These are phyloP conservation scores for Coccinonectria pachysandricola DNA, from an alignment of 2,329 filamentous ascomycete species.

Conservation along the genomic window DNA sequence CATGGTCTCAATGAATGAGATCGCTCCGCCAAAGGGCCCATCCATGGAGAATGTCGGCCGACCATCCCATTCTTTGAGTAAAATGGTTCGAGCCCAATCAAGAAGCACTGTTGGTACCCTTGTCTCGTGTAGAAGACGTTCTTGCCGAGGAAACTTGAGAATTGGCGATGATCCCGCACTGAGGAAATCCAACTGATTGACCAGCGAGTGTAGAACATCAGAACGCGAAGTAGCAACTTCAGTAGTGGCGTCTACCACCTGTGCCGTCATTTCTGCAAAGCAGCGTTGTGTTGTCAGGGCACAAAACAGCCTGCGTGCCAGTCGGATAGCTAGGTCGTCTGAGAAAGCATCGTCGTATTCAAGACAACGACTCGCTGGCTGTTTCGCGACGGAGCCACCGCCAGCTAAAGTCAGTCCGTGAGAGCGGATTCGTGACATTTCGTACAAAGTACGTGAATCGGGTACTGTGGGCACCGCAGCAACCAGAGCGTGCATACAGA, in stretches of 20 bases:
- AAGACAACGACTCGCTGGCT: conserved; percentile 41
- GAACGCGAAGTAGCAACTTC: conserved; percentile 21
- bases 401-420: conserved; percentile 40
- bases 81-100: conserved; percentile 64
- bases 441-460: conserved; percentile 39
- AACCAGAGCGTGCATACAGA: conserved; percentile 53
- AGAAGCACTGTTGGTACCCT: conserved; percentile 47
- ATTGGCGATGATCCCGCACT: conserved; percentile 33
- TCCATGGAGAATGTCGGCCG: conserved; percentile 58
- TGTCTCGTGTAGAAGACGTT: conserved; percentile 46
- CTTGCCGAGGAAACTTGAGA: conserved; percentile 38
- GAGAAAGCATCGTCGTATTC: conserved; percentile 55
- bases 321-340: conserved; percentile 46
- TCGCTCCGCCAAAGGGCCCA: conserved; percentile 63
- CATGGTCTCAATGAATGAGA: conserved; percentile 62
- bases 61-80: conserved; percentile 75
- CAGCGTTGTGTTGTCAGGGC: conserved; percentile 43
- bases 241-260: conserved; percentile 25
- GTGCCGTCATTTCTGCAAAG: conserved; percentile 35
- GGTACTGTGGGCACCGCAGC: conserved; percentile 43
- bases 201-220: conserved; percentile 38
- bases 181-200: conserved; percentile 44
- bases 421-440: conserved; percentile 51
- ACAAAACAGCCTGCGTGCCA: conserved; percentile 48
- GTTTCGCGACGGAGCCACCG: conserved; percentile 34